Conservation (phyloP, 179 eudicot species). For the Spergularia azorica region DNA sequence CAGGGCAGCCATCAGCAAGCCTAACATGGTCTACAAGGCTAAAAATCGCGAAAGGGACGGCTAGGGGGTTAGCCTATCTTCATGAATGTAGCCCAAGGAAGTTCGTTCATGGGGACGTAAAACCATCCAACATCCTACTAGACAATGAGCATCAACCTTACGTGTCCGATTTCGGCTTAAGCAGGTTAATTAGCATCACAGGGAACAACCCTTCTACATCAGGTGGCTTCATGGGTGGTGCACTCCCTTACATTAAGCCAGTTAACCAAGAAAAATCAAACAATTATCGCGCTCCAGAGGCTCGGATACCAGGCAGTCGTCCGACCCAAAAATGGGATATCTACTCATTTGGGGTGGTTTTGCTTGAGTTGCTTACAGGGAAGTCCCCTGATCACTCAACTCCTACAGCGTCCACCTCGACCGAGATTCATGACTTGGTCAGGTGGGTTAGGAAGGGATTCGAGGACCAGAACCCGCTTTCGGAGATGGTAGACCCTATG, state of each 20-base stretch:
- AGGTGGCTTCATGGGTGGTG: constrained; percentile 89
- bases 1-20: constrained; percentile 64
- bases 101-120: constrained; percentile 86
- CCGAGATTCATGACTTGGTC: constrained; percentile 67
- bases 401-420: constrained; percentile 63
- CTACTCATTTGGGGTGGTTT: constrained; percentile 83
- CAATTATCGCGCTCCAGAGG: constrained; percentile 87
- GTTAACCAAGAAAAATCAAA: constrained; percentile 50
- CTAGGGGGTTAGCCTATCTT: constrained; percentile 84
- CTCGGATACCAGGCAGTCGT: constrained; percentile 49
- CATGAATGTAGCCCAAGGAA: constrained; percentile 98
- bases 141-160: constrained; percentile 72
- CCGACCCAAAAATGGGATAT: constrained; percentile 97
- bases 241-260: constrained; percentile 76
- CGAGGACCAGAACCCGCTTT: constrained; percentile 70
- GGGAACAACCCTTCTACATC: constrained; percentile 79
- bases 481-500: constrained; percentile 91
- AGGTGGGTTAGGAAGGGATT: constrained; percentile 91
- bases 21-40: constrained; percentile 78
- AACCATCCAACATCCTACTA: constrained; percentile 91
- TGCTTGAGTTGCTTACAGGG: constrained; percentile 80
- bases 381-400: constrained; percentile 71
- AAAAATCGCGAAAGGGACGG: constrained; percentile 80
- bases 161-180: constrained; percentile 88
- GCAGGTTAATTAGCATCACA: constrained; percentile 69